Evolutionary conservation across 495 filamentous ascomycete species (phyloP).

Genomic region (Aspergillus baeticus): DNA sequence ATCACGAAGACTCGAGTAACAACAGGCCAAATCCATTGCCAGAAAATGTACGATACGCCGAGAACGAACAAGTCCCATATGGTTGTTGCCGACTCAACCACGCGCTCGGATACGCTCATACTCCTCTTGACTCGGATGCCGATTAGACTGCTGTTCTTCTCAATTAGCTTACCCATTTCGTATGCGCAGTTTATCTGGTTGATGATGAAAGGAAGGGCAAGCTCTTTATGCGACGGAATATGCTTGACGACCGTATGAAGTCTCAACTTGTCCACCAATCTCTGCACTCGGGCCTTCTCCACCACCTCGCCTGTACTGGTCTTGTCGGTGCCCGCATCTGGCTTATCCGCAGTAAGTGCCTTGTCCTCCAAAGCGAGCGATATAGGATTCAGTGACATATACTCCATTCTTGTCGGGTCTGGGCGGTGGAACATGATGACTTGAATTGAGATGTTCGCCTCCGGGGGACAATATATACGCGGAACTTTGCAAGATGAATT

Average conservation of each 20-base stretch:
- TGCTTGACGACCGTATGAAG: conserved; percentile 80
- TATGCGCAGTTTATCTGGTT: conserved; percentile 96
- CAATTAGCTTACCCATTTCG: conserved; percentile 79
- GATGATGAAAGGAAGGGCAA: conserved; percentile 74
- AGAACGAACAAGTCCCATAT: conserved; percentile 73
- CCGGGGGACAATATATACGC: conserved; percentile 66
- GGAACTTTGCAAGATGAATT: conserved; percentile 58
- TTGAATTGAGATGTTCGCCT: conserved; percentile 66
- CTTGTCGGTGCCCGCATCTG: conserved; percentile 24
- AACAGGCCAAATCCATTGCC: conserved; percentile 75
- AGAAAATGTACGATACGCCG: conserved; percentile 67
- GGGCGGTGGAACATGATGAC: conserved; percentile 87
- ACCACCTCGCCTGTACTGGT: conserved; percentile 55
- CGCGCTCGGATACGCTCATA: conserved; percentile 89
- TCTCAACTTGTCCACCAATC: conserved; percentile 84
- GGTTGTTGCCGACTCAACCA: conserved; percentile 89
- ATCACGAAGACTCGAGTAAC: conserved; percentile 71
- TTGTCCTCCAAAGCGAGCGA: conserved; percentile 86
- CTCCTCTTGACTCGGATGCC: conserved; percentile 76
- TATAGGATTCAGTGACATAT: conserved; percentile 88
- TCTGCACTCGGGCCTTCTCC: conserved; percentile 58
- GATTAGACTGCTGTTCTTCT: conserved; percentile 82
- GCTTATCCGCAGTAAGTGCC: conserved; percentile 27
- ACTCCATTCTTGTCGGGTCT: conserved; percentile 88
- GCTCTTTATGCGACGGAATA: conserved; percentile 76